Conservation (phyloP, 1,284 basidiomycete species). For the Phaffia rhodozyma region DNA sequence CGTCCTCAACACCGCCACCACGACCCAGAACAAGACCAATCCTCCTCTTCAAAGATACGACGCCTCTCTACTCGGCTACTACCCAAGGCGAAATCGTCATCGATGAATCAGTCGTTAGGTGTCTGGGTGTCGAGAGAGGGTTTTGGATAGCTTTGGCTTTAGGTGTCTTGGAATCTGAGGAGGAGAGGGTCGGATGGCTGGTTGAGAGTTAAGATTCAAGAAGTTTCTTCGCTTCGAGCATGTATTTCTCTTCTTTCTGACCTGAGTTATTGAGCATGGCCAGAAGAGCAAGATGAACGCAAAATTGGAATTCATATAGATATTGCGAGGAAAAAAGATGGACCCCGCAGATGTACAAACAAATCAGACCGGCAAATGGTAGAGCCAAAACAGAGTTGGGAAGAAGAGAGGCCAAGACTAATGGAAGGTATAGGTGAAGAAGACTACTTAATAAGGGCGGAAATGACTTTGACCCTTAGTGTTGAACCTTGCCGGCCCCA, state of each 20-base stretch:
- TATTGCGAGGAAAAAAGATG: too few species aligned
- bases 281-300: too few species aligned
- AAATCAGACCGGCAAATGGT: too few species aligned
- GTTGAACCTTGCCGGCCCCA: slow-evolving; percentile 15
- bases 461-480: slow-evolving; percentile 17
- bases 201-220: too few species aligned
- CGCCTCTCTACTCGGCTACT: background rate
- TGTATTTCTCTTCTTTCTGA: too few species aligned
- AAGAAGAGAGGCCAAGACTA: too few species aligned
- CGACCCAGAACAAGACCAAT: background rate
- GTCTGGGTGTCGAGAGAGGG: slow-evolving; percentile 9
- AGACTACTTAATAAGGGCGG: slow-evolving; percentile 10
- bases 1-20: background rate
- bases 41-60: slow-evolving; percentile 7
- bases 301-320: too few species aligned
- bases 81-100: slow-evolving; percentile 7
- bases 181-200: background rate
- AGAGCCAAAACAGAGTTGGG: too few species aligned
- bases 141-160: slow-evolving; percentile 9
- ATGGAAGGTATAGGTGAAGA: too few species aligned
- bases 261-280: too few species aligned
- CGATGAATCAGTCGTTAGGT: slow-evolving; percentile 5
- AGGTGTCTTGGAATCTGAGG: slow-evolving; percentile 4
- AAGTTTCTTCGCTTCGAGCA: too few species aligned
- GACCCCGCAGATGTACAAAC: too few species aligned